Conservation (phyloP, 2,329 filamentous ascomycete genomes). For the Trichoderma atroviride region DNA sequence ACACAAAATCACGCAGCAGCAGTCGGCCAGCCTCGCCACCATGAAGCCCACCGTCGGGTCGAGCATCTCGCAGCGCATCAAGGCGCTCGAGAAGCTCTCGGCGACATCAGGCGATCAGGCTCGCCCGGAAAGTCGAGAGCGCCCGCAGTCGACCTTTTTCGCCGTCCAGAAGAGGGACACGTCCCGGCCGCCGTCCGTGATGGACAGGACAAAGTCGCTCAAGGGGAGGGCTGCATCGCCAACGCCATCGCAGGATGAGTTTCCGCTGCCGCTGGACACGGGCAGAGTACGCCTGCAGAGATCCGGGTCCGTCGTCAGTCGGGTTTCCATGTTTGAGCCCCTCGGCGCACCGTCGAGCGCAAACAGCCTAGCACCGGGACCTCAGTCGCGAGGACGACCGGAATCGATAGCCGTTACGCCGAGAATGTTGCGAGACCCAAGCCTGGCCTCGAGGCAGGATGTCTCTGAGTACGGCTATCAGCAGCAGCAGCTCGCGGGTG, state of each 20-base stretch:
- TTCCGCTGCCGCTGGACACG: constrained; percentile 45
- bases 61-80: constrained; percentile 92
- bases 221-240: constrained; percentile 38
- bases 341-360: constrained; percentile 31
- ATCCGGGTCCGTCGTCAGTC: constrained; percentile 58
- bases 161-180: constrained; percentile 58
- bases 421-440: constrained; percentile 72
- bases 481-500: constrained; percentile 61
- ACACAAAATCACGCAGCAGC: constrained; percentile 57
- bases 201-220: constrained; percentile 49
- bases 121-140: constrained; percentile 38
- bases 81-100: constrained; percentile 82
- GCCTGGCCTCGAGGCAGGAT: constrained; percentile 46
- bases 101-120: constrained; percentile 39
- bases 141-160: constrained; percentile 60
- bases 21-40: constrained; percentile 51
- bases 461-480: constrained; percentile 52
- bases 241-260: constrained; percentile 47
- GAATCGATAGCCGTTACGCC: constrained; percentile 90
- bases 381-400: constrained; percentile 52
- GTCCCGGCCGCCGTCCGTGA: constrained; percentile 50
- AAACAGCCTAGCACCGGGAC: constrained; percentile 34
- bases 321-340: constrained; percentile 59
- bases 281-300: constrained; percentile 43
- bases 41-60: constrained; percentile 79